Evolutionary conservation across 345 rosid genomes (phyloP).

Genomic region (Linum usitatissimum): DNA sequence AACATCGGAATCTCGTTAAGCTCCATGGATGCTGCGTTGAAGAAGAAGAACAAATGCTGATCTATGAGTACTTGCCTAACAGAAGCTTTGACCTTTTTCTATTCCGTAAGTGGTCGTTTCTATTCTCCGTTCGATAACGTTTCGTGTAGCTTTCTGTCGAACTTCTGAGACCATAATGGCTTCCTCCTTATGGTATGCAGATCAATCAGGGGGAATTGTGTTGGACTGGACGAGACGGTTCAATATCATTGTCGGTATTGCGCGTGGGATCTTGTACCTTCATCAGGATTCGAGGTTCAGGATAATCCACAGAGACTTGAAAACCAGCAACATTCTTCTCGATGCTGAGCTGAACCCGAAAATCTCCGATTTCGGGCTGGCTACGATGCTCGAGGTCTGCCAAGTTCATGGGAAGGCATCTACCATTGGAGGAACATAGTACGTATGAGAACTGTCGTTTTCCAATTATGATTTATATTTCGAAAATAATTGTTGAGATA

Average conservation of each 20-base stretch:
- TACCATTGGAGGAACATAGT: slow-evolving; percentile 17
- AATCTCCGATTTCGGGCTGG: not conserved
- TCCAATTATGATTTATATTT: not conserved
- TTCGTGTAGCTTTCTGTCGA: not conserved
- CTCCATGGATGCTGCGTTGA: slow-evolving; percentile 14
- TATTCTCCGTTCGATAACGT: not conserved
- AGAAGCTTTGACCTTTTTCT: slow-evolving; percentile 10
- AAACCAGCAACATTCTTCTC: not conserved
- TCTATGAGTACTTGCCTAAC: slow-evolving; percentile 15
- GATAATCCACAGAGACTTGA: not conserved
- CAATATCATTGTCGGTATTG: not conserved
- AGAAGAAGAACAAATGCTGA: slow-evolving; percentile 7
- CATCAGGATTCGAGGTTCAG: slow-evolving; percentile 3
- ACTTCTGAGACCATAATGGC: not conserved
- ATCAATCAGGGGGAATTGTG: not conserved
- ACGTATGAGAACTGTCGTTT: not conserved
- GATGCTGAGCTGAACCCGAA: slow-evolving; percentile 1
- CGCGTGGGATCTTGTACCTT: slow-evolving; percentile 1
- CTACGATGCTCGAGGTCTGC: not conserved
- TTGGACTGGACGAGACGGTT: not conserved
- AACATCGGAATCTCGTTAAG: slow-evolving; percentile 17
- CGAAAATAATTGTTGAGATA: not conserved
- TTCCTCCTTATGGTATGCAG: not conserved
- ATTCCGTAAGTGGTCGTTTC: slow-evolving; percentile 4
- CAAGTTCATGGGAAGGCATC: not conserved